phyloP scores from a whole-genome alignment of 2,329 filamentous ascomycete species.

The Microascus cirrosus region DNA sequence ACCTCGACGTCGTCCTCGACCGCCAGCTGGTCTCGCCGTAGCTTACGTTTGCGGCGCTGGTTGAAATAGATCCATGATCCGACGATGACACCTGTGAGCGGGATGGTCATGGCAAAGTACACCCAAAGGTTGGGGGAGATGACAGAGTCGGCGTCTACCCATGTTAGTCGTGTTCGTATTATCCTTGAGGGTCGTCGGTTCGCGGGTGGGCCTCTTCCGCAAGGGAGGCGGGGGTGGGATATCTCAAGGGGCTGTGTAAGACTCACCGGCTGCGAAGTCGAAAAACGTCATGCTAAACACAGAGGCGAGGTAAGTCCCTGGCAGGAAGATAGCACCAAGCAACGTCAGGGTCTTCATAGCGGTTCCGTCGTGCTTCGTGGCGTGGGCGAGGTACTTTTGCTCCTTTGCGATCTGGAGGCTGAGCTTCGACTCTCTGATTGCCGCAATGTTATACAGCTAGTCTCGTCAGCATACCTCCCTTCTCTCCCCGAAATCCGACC shows the following conservation, averaged over 20 bases:
- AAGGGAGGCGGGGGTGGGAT: background rate
- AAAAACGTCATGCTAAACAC: slow-evolving; percentile 59
- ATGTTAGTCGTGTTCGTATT: background rate
- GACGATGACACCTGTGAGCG: slow-evolving; percentile 44
- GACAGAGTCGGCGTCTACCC: slow-evolving; percentile 20
- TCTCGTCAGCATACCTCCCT: background rate
- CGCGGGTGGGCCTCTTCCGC: too few relatives aligned
- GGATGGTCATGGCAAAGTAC: slow-evolving; percentile 51
- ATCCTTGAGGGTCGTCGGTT: background rate
- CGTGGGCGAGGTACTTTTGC: slow-evolving; percentile 46
- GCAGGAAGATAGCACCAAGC: slow-evolving; percentile 51
- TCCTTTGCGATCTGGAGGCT: slow-evolving; percentile 53
- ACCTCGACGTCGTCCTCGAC: slow-evolving; percentile 42
- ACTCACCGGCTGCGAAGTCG: slow-evolving; percentile 40
- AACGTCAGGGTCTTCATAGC: slow-evolving; percentile 57
- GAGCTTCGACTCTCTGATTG: slow-evolving; percentile 52
- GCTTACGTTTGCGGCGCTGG: slow-evolving; percentile 33
- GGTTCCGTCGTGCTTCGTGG: slow-evolving; percentile 49
- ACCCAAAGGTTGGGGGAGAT: slow-evolving; percentile 48
- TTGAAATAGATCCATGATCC: slow-evolving; percentile 44
- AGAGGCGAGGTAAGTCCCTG: slow-evolving; percentile 50
- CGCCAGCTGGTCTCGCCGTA: slow-evolving; percentile 35
- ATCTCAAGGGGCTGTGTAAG: background rate
- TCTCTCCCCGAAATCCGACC: background rate
- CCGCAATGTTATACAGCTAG: slow-evolving; percentile 55